Evolutionary conservation across 108 stramenopile species (phyloP).

Genomic region (Fistulifera solaris): DNA sequence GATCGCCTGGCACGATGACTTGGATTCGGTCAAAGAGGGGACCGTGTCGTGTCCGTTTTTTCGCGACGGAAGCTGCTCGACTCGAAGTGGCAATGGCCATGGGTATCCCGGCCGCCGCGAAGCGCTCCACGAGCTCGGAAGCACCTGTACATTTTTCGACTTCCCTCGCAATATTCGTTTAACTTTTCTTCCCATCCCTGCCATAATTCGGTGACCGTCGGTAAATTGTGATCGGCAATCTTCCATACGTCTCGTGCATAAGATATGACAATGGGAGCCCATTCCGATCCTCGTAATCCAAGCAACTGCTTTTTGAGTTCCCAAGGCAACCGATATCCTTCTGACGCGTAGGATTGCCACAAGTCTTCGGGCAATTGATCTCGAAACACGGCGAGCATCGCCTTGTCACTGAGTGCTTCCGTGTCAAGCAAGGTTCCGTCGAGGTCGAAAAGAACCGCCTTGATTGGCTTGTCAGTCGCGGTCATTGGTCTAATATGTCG

Average conservation of each 20-base stretch:
- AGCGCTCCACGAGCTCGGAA: constrained; percentile 34
- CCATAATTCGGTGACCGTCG: constrained; percentile 29
- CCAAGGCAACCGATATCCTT: constrained; percentile 44
- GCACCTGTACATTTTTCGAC: constrained; percentile 60
- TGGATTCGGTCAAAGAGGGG: constrained; percentile 45
- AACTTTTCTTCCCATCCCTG: constrained; percentile 47
- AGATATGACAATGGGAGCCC: constrained; percentile 59
- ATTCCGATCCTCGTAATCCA: constrained; percentile 66
- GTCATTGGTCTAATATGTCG: no score
- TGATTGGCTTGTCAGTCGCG: constrained; percentile 18
- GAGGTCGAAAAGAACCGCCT: constrained; percentile 68
- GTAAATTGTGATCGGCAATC: constrained; percentile 4
- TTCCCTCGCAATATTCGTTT: constrained; percentile 44
- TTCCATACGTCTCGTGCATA: constrained; percentile 54
- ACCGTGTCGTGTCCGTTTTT: constrained; percentile 43
- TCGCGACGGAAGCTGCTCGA: constrained; percentile 41
- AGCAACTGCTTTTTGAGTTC: constrained; percentile 63
- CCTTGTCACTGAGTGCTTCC: constrained; percentile 51
- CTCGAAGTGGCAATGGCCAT: constrained; percentile 71
- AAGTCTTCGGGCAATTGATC: constrained; percentile 13
- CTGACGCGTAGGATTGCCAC: constrained; percentile 9
- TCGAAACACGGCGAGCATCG: constrained; percentile 48
- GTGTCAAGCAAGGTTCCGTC: constrained; percentile 82
- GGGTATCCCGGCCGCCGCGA: constrained; percentile 29
- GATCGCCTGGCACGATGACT: constrained; percentile 55